Evolutionary conservation across 2,329 filamentous ascomycete genomes (phyloP).

Genomic region (Fusarium liriodendri): DNA sequence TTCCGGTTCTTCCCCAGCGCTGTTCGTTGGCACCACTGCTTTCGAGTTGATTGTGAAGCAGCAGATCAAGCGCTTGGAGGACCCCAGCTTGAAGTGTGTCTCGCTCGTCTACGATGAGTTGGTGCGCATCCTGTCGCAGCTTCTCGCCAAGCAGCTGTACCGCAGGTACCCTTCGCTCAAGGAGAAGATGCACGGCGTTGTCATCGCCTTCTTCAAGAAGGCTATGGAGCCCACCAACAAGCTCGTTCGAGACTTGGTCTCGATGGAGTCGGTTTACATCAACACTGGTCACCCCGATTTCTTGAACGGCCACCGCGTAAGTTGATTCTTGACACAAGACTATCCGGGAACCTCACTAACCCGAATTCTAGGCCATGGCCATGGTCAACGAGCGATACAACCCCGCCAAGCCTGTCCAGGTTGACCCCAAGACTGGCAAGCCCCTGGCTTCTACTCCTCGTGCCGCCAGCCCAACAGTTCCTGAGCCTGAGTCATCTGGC

Average conservation of each 20-base stretch:
- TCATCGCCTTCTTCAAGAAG: conserved; percentile 97
- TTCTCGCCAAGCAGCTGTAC: conserved; percentile 90
- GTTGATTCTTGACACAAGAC: conserved; percentile 38
- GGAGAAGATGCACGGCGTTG: conserved; percentile 95
- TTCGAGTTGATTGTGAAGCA: conserved; percentile 99
- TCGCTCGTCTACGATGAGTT: conserved; percentile 97
- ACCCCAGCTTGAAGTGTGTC: conserved; percentile 97
- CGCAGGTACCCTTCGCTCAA: conserved; percentile 93
- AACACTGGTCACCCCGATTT: conserved; percentile 99
- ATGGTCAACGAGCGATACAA: conserved; percentile 95
- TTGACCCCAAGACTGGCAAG: conserved; percentile 99
- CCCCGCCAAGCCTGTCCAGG: conserved; percentile 85
- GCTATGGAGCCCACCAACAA: conserved; percentile 99
- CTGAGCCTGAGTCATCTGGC: conserved; percentile 58
- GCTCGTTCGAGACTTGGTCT: conserved; percentile 89
- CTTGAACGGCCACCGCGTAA: conserved; percentile 89
- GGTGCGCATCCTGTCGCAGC: conserved; percentile 91
- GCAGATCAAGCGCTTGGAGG: conserved; percentile 95
- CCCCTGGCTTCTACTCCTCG: conserved; percentile 79
- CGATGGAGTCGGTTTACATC: conserved; percentile 97
- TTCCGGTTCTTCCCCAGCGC: conserved; percentile 94
- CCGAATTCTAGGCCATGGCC: conserved; percentile 82
- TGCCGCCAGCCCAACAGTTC: conserved; percentile 78
- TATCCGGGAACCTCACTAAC: conserved; percentile 8
- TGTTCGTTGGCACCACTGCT: conserved; percentile 97